Percentiles rank a stretch among this genome's conserved stretches.
Conservation (phyloP, 2,329 filamentous ascomycete species). For the Alternaria triticina region DNA sequence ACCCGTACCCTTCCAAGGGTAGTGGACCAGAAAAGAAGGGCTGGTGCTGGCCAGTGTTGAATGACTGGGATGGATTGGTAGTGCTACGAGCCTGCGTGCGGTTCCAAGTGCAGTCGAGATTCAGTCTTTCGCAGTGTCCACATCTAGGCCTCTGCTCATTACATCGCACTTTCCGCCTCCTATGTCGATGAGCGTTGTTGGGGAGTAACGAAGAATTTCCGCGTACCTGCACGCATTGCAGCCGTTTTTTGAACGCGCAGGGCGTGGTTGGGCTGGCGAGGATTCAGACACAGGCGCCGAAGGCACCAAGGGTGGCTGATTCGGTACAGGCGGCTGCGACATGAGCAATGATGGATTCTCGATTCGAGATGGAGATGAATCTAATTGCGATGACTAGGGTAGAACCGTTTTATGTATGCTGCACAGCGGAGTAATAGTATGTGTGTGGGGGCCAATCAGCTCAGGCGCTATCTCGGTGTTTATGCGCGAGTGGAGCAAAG, state of each 20-base stretch:
- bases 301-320: conserved; percentile 19
- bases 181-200: conserved; percentile 26
- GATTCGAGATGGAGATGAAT: neutral
- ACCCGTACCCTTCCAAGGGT: conserved; percentile 25
- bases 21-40: conserved; percentile 17
- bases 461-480: neutral
- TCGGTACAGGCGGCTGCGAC: conserved; percentile 25
- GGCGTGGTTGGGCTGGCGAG: conserved; percentile 23
- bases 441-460: conserved; percentile 13
- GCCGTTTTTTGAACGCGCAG: conserved; percentile 40
- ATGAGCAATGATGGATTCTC: conserved; percentile 12
- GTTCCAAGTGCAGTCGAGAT: conserved; percentile 61
- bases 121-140: conserved; percentile 61
- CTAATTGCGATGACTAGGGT: neutral
- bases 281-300: conserved; percentile 16
- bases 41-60: conserved; percentile 15
- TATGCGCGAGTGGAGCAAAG: neutral
- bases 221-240: conserved; percentile 40
- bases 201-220: neutral
- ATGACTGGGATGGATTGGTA: conserved; percentile 26
- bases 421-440: neutral
- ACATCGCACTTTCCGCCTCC: conserved; percentile 62
- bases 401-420: neutral
- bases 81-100: conserved; percentile 25
- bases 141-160: conserved; percentile 61